Base-by-base conservation (phyloP, 2,329 filamentous ascomycete species). In the Botrytis tulipae region DNA sequence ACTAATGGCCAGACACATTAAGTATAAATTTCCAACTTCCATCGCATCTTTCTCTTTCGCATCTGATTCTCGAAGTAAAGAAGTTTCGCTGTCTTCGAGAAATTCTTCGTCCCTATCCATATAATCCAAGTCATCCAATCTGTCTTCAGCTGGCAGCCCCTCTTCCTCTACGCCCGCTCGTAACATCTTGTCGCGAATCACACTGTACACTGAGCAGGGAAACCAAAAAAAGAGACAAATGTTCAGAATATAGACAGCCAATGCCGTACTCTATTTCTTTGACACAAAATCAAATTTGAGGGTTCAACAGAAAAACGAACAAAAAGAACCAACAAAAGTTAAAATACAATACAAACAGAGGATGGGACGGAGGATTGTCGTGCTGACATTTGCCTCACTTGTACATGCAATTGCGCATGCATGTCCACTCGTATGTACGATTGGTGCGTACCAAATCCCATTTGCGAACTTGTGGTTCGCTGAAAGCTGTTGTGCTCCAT, bases 1-100 rank as follows among this genome's bases (percentile, higher is more conserved):
- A 54, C 72, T 70, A 40, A 73, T 70, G n/a, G 66, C 51, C 14
- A 73, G 59, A 37, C 46, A 73, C 20, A 73, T 59, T 6, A 73
- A 37, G 42, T 70, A 73, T 25, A 46, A 20, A 20, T 46, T n/a
- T 9, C 59, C 54, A 59, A 70, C 66, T 29, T 44, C 61, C n/a
- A 29, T 18, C 40, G 16, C 20, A n/a, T 70, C 57, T 12, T 42
- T 57, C 42, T 70, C n/a, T 4, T 8, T 10, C 16, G 25, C n/a
- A 37, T 42, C 51, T 20, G 65, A 70, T 22, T 63, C 46, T 57
- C 16, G 67, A 42, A 73, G 62, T 22, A 73, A 32, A 63, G 54
- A 48, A 46, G 66, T 57, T 42, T 42, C 51, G 29, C 66, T 63
- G 10, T 60, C 60, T 18, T 54, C 72, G 5, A 73, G 29, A 37